Base-by-base conservation (phyloP, 1,284 basidiomycete species). In the Pseudozyma sp. region DNA sequence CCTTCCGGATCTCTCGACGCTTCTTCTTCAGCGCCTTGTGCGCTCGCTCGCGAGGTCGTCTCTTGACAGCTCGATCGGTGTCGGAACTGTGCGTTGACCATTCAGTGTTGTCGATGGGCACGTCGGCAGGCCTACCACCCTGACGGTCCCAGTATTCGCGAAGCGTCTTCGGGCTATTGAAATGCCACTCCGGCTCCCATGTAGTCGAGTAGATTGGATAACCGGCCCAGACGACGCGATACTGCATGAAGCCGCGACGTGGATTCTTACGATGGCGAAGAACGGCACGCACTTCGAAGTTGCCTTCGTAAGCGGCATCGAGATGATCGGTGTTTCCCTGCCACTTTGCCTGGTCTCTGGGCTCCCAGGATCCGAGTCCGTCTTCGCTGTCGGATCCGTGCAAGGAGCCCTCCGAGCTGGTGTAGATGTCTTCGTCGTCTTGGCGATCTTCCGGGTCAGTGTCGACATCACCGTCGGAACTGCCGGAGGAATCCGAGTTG, bases 391-490 rank as follows among this genome's bases (percentile, higher is more conserved):
- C 72, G 0, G 68, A 64, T 6, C 31, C 55, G n/a, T 68, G 64
- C 13, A 64, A n/a, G 8, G 72, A 64, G 12, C 72, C 72, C n/a
- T 76, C 72, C 9, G 72, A 76, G 35, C 68, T 70, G 3, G 72
- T 76, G 49, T 76, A 76, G 19, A 76, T 64, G 4, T 47, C 16
- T 9, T 14, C 58, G 13, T 56, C 60, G 0, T 13, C 13, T 6
- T 52, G 60, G 9, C 38, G 48, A 19, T 52, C 48, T 9, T 53
- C 52, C 8, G 72, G 68, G 48, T 76, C 70, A 21, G 48, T 49
- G 45, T 70, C 65, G 0, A 42, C 50, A 36, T 62, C 36, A 0
- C 43, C 50, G 42, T 62, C 36, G 0, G 57, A 58, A 35, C 71
- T 74, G 48, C 61, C 51, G n/a, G 68, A 67, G 6, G 71, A 70